phyloP scores from a whole-genome alignment of 495 filamentous ascomycete species.

The Penicillium salamii region DNA sequence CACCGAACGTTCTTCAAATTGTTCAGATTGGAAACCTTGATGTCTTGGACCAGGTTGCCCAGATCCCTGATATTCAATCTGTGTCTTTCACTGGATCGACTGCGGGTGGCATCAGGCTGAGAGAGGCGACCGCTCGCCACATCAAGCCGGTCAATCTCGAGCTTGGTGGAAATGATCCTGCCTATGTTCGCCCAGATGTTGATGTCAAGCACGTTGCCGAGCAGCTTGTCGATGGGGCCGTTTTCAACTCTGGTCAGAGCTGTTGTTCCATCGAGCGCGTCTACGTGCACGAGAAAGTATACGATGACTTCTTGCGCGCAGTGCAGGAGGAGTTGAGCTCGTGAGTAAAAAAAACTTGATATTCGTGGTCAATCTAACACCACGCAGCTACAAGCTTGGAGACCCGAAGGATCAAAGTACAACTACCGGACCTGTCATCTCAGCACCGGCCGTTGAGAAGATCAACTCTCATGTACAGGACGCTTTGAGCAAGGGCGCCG shows the following conservation, averaged over 20 bases:
- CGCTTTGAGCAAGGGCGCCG: slow-evolving; percentile 79
- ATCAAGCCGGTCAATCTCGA: slow-evolving; percentile 84
- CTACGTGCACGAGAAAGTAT: slow-evolving; percentile 82
- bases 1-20: slow-evolving; percentile 77
- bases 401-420: slow-evolving; percentile 77
- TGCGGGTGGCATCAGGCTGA: slow-evolving; percentile 76
- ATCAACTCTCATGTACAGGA: slow-evolving; percentile 81
- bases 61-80: slow-evolving; percentile 67
- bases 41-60: slow-evolving; percentile 72
- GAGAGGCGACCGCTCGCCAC: slow-evolving; percentile 74
- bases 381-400: slow-evolving; percentile 75
- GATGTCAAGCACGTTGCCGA: slow-evolving; percentile 86
- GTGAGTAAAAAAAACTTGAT: slow-evolving; percentile 18
- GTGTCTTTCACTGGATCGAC: slow-evolving; percentile 94
- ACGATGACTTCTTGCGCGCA: slow-evolving; percentile 75
- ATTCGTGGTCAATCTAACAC: too few relatives aligned
- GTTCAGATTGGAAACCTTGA: slow-evolving; percentile 77
- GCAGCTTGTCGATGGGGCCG: slow-evolving; percentile 88
- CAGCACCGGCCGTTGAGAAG: slow-evolving; percentile 62
- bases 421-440: slow-evolving; percentile 86
- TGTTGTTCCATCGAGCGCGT: slow-evolving; percentile 92
- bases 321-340: slow-evolving; percentile 69
- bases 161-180: slow-evolving; percentile 91
- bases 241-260: slow-evolving; percentile 97
- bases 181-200: slow-evolving; percentile 82